phyloP scores from a whole-genome alignment of 345 rosid species.

The Pistacia integerrima region DNA sequence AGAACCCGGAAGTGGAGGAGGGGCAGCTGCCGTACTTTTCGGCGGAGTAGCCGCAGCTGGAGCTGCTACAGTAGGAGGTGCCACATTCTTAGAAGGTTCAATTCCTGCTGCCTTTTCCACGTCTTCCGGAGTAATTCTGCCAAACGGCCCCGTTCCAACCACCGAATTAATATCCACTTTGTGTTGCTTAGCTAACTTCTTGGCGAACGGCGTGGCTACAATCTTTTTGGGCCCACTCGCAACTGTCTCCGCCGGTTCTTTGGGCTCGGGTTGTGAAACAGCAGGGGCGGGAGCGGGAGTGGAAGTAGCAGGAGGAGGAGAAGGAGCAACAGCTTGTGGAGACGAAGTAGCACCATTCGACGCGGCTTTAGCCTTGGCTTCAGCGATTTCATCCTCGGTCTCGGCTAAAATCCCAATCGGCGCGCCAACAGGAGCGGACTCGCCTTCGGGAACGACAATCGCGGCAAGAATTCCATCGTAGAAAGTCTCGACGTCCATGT shows the following conservation, averaged over 20 bases:
- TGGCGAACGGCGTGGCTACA: slow-evolving; percentile 80
- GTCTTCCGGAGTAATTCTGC: slow-evolving; percentile 78
- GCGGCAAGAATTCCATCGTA: slow-evolving; percentile 95
- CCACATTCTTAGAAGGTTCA: slow-evolving; percentile 49
- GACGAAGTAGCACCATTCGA: slow-evolving; percentile 36
- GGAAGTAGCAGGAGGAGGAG: slow-evolving; percentile 57
- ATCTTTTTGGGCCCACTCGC: slow-evolving; percentile 60
- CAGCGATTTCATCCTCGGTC: slow-evolving; percentile 83
- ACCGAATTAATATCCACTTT: slow-evolving; percentile 72
- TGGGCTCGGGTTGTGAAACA: slow-evolving; percentile 33
- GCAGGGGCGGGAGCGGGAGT: slow-evolving; percentile 53
- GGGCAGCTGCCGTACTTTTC: slow-evolving; percentile 36
- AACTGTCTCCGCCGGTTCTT: slow-evolving; percentile 15
- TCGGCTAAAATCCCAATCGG: slow-evolving; percentile 88
- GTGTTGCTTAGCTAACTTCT: slow-evolving; percentile 88
- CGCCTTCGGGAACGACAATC: slow-evolving; percentile 90
- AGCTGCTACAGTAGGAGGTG: slow-evolving; percentile 28
- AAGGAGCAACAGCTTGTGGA: slow-evolving; percentile 37
- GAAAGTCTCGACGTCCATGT: slow-evolving; percentile 97
- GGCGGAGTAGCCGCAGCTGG: slow-evolving; percentile 30
- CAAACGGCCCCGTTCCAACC: slow-evolving; percentile 75
- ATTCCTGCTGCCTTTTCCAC: slow-evolving; percentile 82
- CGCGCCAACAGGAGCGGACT: slow-evolving; percentile 85
- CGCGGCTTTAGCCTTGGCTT: slow-evolving; percentile 77
- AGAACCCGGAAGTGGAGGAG: slow-evolving; percentile 65